Base-by-base conservation (phyloP, 768 basidiomycete genomes). In the Boletus subcaerulescens region DNA sequence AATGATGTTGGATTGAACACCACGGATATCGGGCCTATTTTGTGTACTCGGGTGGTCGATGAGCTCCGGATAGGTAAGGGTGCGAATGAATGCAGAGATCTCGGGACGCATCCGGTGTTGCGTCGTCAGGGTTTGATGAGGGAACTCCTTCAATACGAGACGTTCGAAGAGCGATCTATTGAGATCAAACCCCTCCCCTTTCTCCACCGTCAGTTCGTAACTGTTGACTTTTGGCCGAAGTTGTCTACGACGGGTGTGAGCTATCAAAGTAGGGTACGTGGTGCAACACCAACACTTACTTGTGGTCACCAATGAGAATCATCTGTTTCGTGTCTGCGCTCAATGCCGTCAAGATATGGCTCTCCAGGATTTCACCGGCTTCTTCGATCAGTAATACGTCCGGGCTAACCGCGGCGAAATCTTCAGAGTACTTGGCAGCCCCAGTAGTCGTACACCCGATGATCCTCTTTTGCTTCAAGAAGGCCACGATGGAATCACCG, bases 31-130 rank as follows among this genome's bases (percentile, higher is more conserved):
- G 0, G 80, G 79, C 2, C 86, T 76, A 42, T 71, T 72, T 24
- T 60, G 43, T 0, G 87, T 88, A 2, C 51, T 66, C 0, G 73
- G 60, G 1, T 82, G 83, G 60, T 89, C 87, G 1, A 71, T 50
- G n/a, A 89, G 80, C 31, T 86, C 83, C 0, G 84, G 85, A 58
- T 89, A 89, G 0, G 87, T 89, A 18, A 89, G 73, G 14, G 73
- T 59, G 13, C 87, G 78, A 39, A 89, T 75, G 29, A 87, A 74
- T 0, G 76, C 63, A 10, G 87, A 85, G n/a, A 89, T 88, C 61
- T 88, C 86, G 0, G 87, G 87, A 3, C 87, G 73, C 87, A 89
- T 89, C 7, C 87, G 81, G 60, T 89, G 87, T 54, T 89, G 87
- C 38, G 76, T 65, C 1, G 63, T 59, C 15, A 89, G 74, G 0